Base-by-base conservation (phyloP, 2,329 filamentous ascomycete genomes). In the Fusarium udum region DNA sequence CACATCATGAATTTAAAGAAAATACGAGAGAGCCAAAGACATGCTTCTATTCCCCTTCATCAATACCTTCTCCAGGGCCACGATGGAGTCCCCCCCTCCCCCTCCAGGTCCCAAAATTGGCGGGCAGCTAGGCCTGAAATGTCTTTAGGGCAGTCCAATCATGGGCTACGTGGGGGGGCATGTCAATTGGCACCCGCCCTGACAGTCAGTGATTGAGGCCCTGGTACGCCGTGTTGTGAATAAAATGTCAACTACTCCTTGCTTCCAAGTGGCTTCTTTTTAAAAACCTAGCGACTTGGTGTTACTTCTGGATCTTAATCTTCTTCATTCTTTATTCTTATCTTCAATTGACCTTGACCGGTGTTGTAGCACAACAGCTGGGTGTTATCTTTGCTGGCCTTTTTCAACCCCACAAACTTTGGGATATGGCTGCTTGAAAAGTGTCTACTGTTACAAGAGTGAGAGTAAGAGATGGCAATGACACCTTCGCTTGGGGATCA, bases 91-190 rank as follows among this genome's bases (percentile, higher is more conserved):
- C 40, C 34, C 40, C 40, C 45, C 45, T 64, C 40, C 49, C 36
- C 53, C 53, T 60, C 63, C 49, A 65, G 42, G 63, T 58, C 61
- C 49, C 63, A 74, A 71, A 60, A 40, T 57, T 69, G 59, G 56
- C 69, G 49, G 58, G 71, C 59, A 46, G 59, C 70, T 73, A 75
- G 57, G 43, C 75, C 74, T 67, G 32, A 68, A 71, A 14, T 18
- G 69, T 67, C 45, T 39, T 55, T 74, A 63, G 74, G 60, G 63
- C 57, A 70, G 49, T 64, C 75, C 75, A 78, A 77, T 78, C 76
- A 78, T 53, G 15, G 15, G 39, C 69, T 53, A 26, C 65, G 68
- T 72, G 74, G 75, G 76, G 75, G 74, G 69, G 69, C 56, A 36
- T 57, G 31, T 56, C 28, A 65, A 72, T 74, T 73, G 71, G 64